A percentile compares a stretch with the other conserved stretches of the same genome.
Evolutionary conservation across 164 flowering plant species (phyloP).

Genomic region (Vitis riparia): DNA sequence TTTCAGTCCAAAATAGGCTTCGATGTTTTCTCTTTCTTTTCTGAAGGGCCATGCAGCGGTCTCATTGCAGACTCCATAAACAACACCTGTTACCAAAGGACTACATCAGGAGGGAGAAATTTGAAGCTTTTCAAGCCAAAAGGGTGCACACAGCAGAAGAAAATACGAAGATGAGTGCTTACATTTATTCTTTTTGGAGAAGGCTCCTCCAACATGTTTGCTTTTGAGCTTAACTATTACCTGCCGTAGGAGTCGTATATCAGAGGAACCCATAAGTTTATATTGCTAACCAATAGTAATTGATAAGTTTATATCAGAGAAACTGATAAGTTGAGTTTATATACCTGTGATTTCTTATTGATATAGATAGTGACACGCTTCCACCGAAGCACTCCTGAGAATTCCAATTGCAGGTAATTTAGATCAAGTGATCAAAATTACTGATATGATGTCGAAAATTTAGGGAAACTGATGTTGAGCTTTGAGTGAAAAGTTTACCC

Average conservation of each 20-base stretch:
- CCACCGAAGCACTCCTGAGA: conserved; percentile 59
- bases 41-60: conserved; percentile 51
- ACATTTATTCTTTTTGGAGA: conserved; percentile 83
- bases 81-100: conserved; percentile 48
- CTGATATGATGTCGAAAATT: not conserved
- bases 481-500: conserved; percentile 37
- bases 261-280: not conserved
- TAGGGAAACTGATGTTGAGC: not conserved
- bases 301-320: too few species aligned
- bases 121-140: not conserved
- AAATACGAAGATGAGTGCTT: conserved; percentile 22
- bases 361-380: conserved; percentile 67
- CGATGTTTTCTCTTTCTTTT: conserved; percentile 52
- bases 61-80: conserved; percentile 73
- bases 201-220: conserved; percentile 86
- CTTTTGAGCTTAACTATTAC: conserved; percentile 72
- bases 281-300: not conserved
- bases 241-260: conserved; percentile 28
- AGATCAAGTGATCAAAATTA: too few species aligned
- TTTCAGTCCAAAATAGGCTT: conserved; percentile 66
- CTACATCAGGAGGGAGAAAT: not conserved
- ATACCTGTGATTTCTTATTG: conserved; percentile 68
- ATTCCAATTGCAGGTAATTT: conserved; percentile 5
- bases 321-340: not conserved
- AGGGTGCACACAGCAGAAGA: not conserved